Percentiles rank a stretch among this genome's conserved stretches.
Evolutionary conservation across 352 stramenopile species (phyloP).

Genomic region (Phytophthora pluvialis): DNA sequence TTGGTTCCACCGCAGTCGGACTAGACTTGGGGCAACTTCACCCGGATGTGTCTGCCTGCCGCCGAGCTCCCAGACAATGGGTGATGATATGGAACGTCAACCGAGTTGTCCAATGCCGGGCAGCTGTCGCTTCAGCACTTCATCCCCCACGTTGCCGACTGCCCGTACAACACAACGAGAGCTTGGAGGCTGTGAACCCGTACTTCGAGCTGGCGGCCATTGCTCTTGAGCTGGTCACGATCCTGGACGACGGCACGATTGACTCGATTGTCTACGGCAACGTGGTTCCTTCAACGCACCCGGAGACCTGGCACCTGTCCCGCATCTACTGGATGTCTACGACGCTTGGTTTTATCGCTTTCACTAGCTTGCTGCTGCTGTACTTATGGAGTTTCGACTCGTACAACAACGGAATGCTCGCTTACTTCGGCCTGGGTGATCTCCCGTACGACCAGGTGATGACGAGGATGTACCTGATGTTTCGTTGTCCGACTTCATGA

Average conservation of each 20-base stretch:
- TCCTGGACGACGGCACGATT: slow-evolving; percentile 95
- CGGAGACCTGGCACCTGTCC: slow-evolving; percentile 76
- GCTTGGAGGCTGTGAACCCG: slow-evolving; percentile 55
- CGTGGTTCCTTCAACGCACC: slow-evolving; percentile 69
- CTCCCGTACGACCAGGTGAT: slow-evolving; percentile 91
- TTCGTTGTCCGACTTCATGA: slow-evolving; percentile 94
- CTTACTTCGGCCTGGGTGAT: slow-evolving; percentile 57
- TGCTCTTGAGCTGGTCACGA: slow-evolving; percentile 93
- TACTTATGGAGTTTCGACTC: slow-evolving; percentile 87
- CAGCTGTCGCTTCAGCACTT: slow-evolving; percentile 80
- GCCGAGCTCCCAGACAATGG: too few relatives aligned
- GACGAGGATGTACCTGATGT: slow-evolving; percentile 96
- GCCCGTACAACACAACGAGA: slow-evolving; percentile 58
- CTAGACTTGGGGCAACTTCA: too few relatives aligned
- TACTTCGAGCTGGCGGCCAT: slow-evolving; percentile 95
- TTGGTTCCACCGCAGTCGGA: too few relatives aligned
- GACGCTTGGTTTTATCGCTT: slow-evolving; percentile 76
- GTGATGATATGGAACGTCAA: too few relatives aligned
- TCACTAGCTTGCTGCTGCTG: slow-evolving; percentile 84
- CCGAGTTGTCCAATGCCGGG: too few relatives aligned
- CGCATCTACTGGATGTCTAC: slow-evolving; percentile 66
- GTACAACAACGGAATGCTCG: slow-evolving; percentile 74
- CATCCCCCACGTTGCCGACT: slow-evolving; percentile 52
- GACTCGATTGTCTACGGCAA: slow-evolving; percentile 93
- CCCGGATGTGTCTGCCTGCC: too few relatives aligned